Conservation (phyloP, 768 basidiomycete genomes). For the Amanita thiersii region DNA sequence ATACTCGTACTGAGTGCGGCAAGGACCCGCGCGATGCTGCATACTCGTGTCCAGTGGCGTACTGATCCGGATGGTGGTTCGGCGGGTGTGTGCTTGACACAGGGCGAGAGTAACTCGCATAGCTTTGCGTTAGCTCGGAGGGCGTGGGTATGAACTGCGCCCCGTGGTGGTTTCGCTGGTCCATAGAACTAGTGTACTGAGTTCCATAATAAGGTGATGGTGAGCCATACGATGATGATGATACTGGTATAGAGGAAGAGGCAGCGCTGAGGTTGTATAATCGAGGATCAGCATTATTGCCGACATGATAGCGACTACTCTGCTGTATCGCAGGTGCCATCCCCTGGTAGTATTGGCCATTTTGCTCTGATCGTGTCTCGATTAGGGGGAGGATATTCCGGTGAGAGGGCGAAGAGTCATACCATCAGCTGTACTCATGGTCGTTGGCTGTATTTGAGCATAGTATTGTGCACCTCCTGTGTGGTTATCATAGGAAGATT, state of each 20-base stretch:
- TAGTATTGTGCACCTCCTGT: slow-evolving; percentile 24
- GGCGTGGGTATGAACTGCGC: slow-evolving; percentile 42
- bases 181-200: slow-evolving; percentile 12
- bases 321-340: slow-evolving; percentile 11
- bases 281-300: slow-evolving; percentile 13
- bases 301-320: slow-evolving; percentile 9
- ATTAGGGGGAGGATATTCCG: background rate
- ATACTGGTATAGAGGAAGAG: slow-evolving; percentile 16
- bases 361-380: background rate
- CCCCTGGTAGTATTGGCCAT: slow-evolving; percentile 7
- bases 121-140: slow-evolving; percentile 28
- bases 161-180: slow-evolving; percentile 13
- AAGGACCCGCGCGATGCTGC: slow-evolving; percentile 15
- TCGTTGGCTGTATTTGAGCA: slow-evolving; percentile 13
- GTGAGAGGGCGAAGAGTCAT: background rate
- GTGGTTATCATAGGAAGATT: slow-evolving; percentile 26
- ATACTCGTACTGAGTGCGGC: slow-evolving; percentile 27
- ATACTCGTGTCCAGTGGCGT: slow-evolving; percentile 13
- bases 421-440: slow-evolving; percentile 16
- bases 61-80: slow-evolving; percentile 1
- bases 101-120: slow-evolving; percentile 19
- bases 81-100: background rate
- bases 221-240: slow-evolving; percentile 12
- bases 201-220: slow-evolving; percentile 15
- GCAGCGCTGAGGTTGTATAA: slow-evolving; percentile 16